Evolutionary conservation across 495 filamentous ascomycete genomes (phyloP), one percentile per base, ranked within the genome.

Genomic region (Filosporella fistucella): DNA sequence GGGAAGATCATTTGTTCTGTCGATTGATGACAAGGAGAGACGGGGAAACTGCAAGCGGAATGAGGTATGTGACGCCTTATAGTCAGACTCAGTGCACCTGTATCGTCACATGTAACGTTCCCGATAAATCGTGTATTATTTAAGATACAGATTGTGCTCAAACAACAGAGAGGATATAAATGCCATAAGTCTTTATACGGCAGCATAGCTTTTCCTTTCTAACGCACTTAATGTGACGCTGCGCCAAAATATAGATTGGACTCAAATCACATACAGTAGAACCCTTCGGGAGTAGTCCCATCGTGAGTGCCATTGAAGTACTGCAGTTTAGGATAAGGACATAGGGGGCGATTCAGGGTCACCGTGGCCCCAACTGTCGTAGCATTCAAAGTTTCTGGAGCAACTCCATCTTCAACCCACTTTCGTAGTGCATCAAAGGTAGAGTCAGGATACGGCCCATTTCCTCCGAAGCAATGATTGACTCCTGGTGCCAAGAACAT

Each of bases 1-100:
- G 89, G 89, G 9, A 95, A 95, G 72, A 74, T 86, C 35, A 80
- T 85, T 51, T 84, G 82, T 65, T 60, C 49, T 25, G 55, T 72
- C 43, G 57, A 63, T 38, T 64, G n/a, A n/a, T n/a, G n/a, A n/a
- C n/a, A n/a, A n/a, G n/a, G n/a, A n/a, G n/a, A n/a, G n/a, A n/a
- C n/a, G n/a, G n/a, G n/a, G n/a, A n/a, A n/a, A n/a, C n/a, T n/a
- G n/a, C n/a, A n/a, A n/a, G n/a, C n/a, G n/a, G n/a, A n/a, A n/a
- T n/a, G n/a, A n/a, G n/a, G n/a, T n/a, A n/a, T n/a, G n/a, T n/a
- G n/a, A n/a, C n/a, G n/a, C n/a, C n/a, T n/a, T n/a, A n/a, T n/a
- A n/a, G n/a, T n/a, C n/a, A n/a, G n/a, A n/a, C n/a, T n/a, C n/a
- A n/a, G n/a, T n/a, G n/a, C n/a, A n/a, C n/a, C n/a, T n/a, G n/a